Evolutionary conservation across 768 basidiomycete genomes (phyloP), one percentile per base, ranked within the genome.

Genomic region (Russula olivacea): DNA sequence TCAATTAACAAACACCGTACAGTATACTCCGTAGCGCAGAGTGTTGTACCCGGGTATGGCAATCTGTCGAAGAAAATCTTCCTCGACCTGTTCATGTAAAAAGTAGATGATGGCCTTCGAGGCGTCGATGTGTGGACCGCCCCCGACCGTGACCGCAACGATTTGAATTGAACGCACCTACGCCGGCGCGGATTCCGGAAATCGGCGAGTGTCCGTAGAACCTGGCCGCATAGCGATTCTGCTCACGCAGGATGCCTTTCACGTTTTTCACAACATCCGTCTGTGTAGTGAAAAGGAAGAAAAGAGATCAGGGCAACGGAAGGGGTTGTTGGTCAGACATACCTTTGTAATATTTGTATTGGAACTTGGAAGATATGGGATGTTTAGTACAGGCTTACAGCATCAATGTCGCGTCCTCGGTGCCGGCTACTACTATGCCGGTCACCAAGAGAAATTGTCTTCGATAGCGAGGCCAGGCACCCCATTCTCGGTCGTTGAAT

Each of bases 1-100:
- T n/a, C n/a, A n/a, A n/a, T n/a, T 2, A 19, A 19, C 8, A 28
- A 34, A 28, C 1, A 48, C 11, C 80, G 58, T 63, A 86, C 87
- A 47, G 80, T 81, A 71, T 88, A 89, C 70, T 89, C 89, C 10
- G 88, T 87, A 1, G 88, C 88, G 68, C 87, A 89, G 36, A 92
- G 75, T 3, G 89, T 91, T 7, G 90, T 93, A 0, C n/a, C n/a
- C n/a, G n/a, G 91, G 91, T 61, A 92, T 85, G 17, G 90, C 87
- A 56, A 93, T 88, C 67, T 91, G 89, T 23, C 74, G 78, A 53
- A 82, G 72, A 53, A 79, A 83, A 4, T 74, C 73, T 0, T 80
- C 82, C 3, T 82, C 83, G 3, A 68, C 72, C 63, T 85, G 81
- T 63, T 85, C 73, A 66, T 87, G 83, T 40, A 85, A 74, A 55